Base-by-base conservation (phyloP, 2,329 filamentous ascomycete species). In the Fusarium siculi region DNA sequence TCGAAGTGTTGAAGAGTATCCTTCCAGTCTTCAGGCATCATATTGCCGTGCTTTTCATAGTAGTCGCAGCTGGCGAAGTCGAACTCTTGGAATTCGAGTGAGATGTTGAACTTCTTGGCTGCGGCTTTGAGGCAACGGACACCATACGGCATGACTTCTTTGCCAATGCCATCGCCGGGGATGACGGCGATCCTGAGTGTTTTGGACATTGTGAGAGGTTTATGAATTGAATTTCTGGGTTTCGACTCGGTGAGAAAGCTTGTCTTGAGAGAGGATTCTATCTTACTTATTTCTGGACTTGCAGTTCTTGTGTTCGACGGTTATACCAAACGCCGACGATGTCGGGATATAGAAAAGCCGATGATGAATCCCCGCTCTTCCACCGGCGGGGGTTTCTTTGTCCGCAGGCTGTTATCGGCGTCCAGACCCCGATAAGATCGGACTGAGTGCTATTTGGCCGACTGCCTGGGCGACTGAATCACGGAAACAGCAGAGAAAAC, bases 131-230 rank as follows among this genome's bases (percentile, higher is more conserved):
- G 84, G 15, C 90, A 91, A 34, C 85, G 83, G 9, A 93, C 88
- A 5, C 90, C 90, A 4, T 90, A 90, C 37, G 86, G 83, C 79
- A 92, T 88, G 16, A 93, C 91, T 79, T 93, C 92, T 3, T 87
- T 87, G 4, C 92, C 91, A 68, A 93, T 93, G 60, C 91, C 91
- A 76, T 93, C 91, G 12, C 89, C 92, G 1, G 91, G 90, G 61
- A 93, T 91, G 36, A 85, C 87, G n/a, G 90, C 90, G 68, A 92
- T 90, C 14, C 66, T 77, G 56, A 80, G 62, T 11, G 70, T 37
- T 47, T 77, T 77, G 5, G 71, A 85, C 70, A 92, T 81, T 7
- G 3, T 23, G 21, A 4, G 11, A 15, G 3, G 16, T 3, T 21
- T 36, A 3, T 36, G 9, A 36, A 28, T 7, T 28, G 2, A 7